Conservation (phyloP, 2,329 filamentous ascomycete genomes). For the Aaosphaeria pasadenensis region DNA sequence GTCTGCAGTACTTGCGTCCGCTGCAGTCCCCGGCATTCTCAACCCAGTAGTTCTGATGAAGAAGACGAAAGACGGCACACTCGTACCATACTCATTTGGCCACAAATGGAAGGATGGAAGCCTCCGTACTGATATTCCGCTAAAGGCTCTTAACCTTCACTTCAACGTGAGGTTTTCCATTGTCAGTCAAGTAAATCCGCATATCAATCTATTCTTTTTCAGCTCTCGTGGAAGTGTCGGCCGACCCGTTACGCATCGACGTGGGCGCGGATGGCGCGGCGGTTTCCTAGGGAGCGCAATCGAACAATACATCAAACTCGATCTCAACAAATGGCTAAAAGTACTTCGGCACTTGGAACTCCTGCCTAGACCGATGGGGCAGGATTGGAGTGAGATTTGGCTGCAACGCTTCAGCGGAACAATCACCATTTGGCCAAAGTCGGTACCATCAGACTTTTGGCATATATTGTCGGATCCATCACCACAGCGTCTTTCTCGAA, state of each 20-base stretch:
- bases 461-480: conserved; percentile 84
- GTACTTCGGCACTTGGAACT: conserved; percentile 90
- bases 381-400: conserved; percentile 97
- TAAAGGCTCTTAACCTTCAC: conserved; percentile 89
- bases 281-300: conserved; percentile 89
- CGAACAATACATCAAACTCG: conserved; percentile 94
- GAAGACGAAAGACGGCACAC: conserved; percentile 72
- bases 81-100: conserved; percentile 91
- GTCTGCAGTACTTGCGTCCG: conserved; percentile 92
- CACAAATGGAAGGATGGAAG: conserved; percentile 99
- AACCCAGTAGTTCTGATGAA: conserved; percentile 93
- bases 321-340: conserved; percentile 96
- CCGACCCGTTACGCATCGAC: conserved; percentile 88
- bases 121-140: conserved; percentile 88
- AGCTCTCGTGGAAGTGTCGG: conserved; percentile 89
- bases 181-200: conserved; percentile 84
- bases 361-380: conserved; percentile 81
- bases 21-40: conserved; percentile 91
- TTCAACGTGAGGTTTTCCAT: conserved; percentile 99
- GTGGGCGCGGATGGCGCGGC: conserved; percentile 90
- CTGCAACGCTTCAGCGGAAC: conserved; percentile 92
- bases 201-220: conserved; percentile 99
- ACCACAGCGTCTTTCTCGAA: conserved; percentile 70
- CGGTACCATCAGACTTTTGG: conserved; percentile 72
- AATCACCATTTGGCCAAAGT: conserved; percentile 94